Evolutionary conservation across 1,284 basidiomycete species (phyloP).

Genomic region (Ustilago bromivora): DNA sequence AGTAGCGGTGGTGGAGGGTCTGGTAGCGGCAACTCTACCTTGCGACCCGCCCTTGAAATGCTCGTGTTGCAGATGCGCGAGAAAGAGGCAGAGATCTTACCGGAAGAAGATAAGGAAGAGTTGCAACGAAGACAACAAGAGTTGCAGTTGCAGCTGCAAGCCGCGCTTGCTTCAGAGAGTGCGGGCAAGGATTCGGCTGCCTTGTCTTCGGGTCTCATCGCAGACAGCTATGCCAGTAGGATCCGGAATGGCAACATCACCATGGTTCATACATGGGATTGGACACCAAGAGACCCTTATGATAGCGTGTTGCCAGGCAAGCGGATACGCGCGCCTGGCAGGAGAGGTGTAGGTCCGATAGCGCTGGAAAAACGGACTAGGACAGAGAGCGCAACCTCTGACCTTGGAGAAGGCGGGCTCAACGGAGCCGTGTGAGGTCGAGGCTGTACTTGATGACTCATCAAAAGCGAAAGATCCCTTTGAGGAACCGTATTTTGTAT

Average conservation of each 20-base stretch:
- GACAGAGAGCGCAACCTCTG: constrained; percentile 23
- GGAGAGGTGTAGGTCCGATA: constrained; percentile 32
- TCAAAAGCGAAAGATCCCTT: constrained; percentile 3
- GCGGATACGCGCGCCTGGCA: constrained; percentile 21
- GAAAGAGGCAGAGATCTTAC: constrained; percentile 40
- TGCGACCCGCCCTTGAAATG: constrained; percentile 55
- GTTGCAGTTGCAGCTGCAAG: constrained; percentile 52
- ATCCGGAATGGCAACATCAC: constrained; percentile 56
- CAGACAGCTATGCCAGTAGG: constrained; percentile 49
- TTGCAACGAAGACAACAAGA: constrained; percentile 51
- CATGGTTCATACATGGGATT: constrained; percentile 64
- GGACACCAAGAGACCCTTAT: constrained; percentile 50
- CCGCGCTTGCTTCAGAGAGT: constrained; percentile 43
- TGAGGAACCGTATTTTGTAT: not conserved
- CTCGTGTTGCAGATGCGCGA: constrained; percentile 50
- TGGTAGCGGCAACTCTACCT: constrained; percentile 57
- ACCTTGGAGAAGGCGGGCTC: constrained; percentile 11
- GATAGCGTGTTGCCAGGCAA: constrained; percentile 50
- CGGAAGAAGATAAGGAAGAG: constrained; percentile 49
- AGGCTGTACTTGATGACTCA: not conserved
- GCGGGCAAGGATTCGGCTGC: constrained; percentile 36
- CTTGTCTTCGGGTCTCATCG: constrained; percentile 42
- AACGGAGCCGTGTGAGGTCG: constrained; percentile 12
- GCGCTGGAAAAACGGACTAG: constrained; percentile 39
- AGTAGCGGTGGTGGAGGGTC: constrained; percentile 53